phyloP scores from a whole-genome alignment of 352 stramenopile species.

The Pythium phragmiticola region DNA sequence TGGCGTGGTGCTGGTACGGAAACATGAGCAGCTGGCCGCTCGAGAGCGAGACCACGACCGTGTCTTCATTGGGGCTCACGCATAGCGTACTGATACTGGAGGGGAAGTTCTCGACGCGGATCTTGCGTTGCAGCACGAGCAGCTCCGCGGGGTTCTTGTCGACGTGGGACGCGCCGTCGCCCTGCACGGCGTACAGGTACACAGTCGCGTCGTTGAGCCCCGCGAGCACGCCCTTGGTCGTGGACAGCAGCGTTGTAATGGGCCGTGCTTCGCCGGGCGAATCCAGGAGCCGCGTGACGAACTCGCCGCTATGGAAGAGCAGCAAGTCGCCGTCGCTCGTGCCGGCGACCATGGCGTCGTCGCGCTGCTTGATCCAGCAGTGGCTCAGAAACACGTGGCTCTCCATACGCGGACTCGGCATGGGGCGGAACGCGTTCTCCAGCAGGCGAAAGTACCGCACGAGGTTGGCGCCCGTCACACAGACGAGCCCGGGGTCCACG shows the following conservation, averaged over 20 bases:
- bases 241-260: conserved; percentile 64
- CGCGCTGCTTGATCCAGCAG: conserved; percentile 88
- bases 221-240: conserved; percentile 76
- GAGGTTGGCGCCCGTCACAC: conserved; percentile 74
- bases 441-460: conserved; percentile 91
- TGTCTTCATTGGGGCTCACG: conserved; percentile 79
- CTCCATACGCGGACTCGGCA: conserved; percentile 80
- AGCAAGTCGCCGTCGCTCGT: conserved; percentile 83
- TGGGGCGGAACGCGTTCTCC: conserved; percentile 81
- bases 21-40: conserved; percentile 71
- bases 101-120: conserved; percentile 56
- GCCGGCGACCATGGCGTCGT: conserved; percentile 88
- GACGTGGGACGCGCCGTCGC: conserved; percentile 26
- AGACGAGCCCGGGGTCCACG: conserved; percentile 86
- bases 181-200: conserved; percentile 62
- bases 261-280: conserved; percentile 51
- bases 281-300: conserved; percentile 48
- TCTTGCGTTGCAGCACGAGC: conserved; percentile 52
- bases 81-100: conserved; percentile 50
- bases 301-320: conserved; percentile 83
- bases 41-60: conserved; percentile 59
- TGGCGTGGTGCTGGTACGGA: conserved; percentile 58
- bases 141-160: conserved; percentile 39
- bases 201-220: conserved; percentile 70
- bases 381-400: conserved; percentile 77